Base-by-base conservation (phyloP, 2,329 filamentous ascomycete species). In the Pseudogymnoascus sp. region DNA sequence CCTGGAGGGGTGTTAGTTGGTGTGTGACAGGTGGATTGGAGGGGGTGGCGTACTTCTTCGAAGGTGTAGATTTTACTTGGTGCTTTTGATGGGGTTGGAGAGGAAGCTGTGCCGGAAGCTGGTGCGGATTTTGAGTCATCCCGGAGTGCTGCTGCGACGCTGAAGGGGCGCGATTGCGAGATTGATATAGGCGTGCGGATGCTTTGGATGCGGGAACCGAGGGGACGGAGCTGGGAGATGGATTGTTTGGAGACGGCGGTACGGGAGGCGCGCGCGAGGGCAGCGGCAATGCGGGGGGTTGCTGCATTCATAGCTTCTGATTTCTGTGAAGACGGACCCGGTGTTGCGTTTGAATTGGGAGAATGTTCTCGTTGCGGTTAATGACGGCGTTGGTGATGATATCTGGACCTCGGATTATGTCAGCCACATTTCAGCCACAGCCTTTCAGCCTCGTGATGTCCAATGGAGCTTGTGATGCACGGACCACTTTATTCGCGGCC, bases 31-130 rank as follows among this genome's bases (percentile, higher is more conserved):
- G 10, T 40, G 8, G 29, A 47, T 3, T 5, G 6, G 35, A 53
- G 2, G 11, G 13, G 53, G 53, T 11, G 37, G 64, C 66, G 4
- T 69, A 78, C 77, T 26, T 76, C 79, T 63, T 79, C 75, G 69
- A 83, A 85, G 6, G 68, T 72, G 76, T 80, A 85, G 8, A 77
- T 70, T 68, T 76, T 81, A 68, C 70, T 77, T 56, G 60, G 47
- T 19, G 14, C 47, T 31, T 53, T 53, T 53, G 47, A 53, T 8
- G 44, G 21, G 13, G 44, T n/a, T 1, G 47, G 24, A 19, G 26
- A 3, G 8, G 14, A 31, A 8, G 13, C 11, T 29, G 47, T 6
- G 1, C 7, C 26, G 26, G 47, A 14, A 16, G 26, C 47, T 31
- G 47, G 47, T 6, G 47, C 47, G 2, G 47, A 6, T 31, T 29